Percentiles rank a stretch among this genome's conserved stretches.
phyloP scores from a whole-genome alignment of 2,329 filamentous ascomycete genomes.

The Thielaviopsis populi region DNA sequence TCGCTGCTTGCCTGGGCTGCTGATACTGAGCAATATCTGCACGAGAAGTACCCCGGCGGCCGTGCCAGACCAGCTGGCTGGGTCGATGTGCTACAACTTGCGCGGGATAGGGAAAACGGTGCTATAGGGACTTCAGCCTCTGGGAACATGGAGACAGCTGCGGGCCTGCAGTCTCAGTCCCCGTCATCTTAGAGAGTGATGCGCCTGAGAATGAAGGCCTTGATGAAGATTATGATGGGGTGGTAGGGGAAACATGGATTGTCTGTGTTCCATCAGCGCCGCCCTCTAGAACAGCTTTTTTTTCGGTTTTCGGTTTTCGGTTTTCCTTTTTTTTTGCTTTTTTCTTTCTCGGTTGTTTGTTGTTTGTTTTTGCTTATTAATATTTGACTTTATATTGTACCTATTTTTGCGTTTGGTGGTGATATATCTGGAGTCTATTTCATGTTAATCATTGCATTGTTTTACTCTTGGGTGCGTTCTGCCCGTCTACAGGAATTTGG shows the following conservation, averaged over 20 bases:
- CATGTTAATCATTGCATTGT: neutral
- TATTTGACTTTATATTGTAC: neutral
- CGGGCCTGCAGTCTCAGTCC: neutral
- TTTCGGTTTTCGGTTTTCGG: too few species aligned
- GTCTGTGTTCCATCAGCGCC: neutral
- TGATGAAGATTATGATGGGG: neutral
- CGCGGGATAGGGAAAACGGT: slow-evolving; percentile 18
- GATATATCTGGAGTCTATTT: neutral
- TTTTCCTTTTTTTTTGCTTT: neutral
- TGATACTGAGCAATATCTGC: slow-evolving; percentile 41
- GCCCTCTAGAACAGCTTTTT: too few species aligned
- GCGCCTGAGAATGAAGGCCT: neutral
- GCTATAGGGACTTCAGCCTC: neutral
- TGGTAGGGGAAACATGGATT: neutral
- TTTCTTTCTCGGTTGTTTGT: neutral
- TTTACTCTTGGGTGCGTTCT: neutral
- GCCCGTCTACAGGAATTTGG: slow-evolving; percentile 30
- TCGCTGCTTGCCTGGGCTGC: slow-evolving; percentile 44
- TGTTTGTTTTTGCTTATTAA: too few species aligned
- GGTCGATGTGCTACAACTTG: slow-evolving; percentile 39
- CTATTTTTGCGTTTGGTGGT: neutral
- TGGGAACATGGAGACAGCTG: neutral
- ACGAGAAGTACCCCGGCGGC: slow-evolving; percentile 32
- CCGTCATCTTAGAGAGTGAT: slow-evolving; percentile 13
- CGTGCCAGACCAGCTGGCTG: slow-evolving; percentile 38